phyloP scores from a whole-genome alignment of 2,329 filamentous ascomycete genomes.

The Penicillium sp. region DNA sequence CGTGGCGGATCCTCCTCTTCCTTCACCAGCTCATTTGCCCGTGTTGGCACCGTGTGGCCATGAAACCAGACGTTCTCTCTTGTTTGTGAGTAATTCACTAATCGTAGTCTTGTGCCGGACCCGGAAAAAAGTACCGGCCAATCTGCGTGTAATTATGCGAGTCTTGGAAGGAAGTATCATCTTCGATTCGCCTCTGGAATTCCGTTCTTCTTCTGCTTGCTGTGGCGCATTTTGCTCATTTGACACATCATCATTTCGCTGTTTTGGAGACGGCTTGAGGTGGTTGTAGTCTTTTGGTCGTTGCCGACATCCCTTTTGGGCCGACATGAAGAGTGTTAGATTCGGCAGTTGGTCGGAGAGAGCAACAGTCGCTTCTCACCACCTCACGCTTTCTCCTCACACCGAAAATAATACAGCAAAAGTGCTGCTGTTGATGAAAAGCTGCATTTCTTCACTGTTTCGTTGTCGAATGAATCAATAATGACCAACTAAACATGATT shows the following conservation, averaged over 20 bases:
- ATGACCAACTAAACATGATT: neutral
- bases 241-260: neutral
- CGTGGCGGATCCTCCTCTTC: neutral
- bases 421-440: neutral
- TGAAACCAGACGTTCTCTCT: neutral
- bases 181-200: neutral
- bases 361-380: neutral
- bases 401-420: neutral
- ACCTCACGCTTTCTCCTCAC: neutral
- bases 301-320: neutral
- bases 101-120: neutral
- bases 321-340: neutral
- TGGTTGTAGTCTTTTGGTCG: neutral
- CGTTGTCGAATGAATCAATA: neutral
- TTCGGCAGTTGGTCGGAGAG: neutral
- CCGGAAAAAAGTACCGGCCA: constrained; percentile 15
- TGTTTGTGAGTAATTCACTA: neutral
- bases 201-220: neutral
- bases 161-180: neutral
- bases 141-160: constrained; percentile 1
- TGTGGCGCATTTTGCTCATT: neutral
- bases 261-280: neutral
- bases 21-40: neutral
- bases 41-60: neutral
- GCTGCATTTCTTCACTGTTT: neutral